Conservation (phyloP, 1,284 basidiomycete species). For the Ustilago trichophora region DNA sequence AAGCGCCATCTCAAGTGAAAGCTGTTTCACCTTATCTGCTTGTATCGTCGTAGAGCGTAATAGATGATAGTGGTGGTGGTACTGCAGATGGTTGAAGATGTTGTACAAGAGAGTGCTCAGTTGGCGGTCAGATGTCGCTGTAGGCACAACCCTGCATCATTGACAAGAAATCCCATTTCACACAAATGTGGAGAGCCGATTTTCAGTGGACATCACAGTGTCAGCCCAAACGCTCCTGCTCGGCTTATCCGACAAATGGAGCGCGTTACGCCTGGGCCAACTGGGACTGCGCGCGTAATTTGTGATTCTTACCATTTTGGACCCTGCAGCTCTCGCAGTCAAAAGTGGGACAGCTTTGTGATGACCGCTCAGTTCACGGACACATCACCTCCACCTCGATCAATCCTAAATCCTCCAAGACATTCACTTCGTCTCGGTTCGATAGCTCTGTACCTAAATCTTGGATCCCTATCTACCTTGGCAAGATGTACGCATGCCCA, state of each 20-base stretch:
- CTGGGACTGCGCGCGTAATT: neutral
- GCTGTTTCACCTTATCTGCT: too few relatives aligned
- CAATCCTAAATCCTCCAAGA: too few relatives aligned
- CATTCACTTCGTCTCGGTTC: too few relatives aligned
- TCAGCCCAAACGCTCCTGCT: neutral
- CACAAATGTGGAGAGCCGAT: neutral
- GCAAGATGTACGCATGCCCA: neutral
- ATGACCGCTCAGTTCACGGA: too few relatives aligned
- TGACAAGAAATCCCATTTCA: too few relatives aligned
- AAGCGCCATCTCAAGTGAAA: too few relatives aligned
- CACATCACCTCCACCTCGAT: too few relatives aligned
- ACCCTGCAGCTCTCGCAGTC: neutral
- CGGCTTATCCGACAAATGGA: too few relatives aligned
- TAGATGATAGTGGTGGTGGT: neutral
- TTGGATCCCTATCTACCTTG: neutral
- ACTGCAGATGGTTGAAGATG: too few relatives aligned
- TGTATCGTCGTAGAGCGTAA: neutral
- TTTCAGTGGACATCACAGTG: neutral
- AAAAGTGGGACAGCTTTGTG: neutral
- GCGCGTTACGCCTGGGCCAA: constrained; percentile 1
- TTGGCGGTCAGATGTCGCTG: too few relatives aligned
- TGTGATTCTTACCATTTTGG: neutral
- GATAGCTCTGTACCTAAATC: neutral
- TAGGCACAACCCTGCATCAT: too few relatives aligned
- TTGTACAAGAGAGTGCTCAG: too few relatives aligned